Evolutionary conservation across 805 yeast species (phyloP).

Genomic region (Candida parachauliodes): DNA sequence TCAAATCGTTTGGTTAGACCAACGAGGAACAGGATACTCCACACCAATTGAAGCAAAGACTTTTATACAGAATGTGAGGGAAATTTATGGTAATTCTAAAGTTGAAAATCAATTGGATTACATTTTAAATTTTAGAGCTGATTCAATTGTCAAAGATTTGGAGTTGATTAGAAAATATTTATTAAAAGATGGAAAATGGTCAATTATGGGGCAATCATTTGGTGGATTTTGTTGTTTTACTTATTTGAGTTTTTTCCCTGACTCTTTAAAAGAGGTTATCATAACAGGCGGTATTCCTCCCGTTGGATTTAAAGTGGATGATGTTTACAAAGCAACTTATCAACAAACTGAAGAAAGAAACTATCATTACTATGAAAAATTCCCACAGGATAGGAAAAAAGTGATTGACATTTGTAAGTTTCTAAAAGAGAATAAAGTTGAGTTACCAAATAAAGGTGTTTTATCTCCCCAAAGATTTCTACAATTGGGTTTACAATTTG

Average conservation of each 20-base stretch:
- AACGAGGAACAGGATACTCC: constrained; percentile 60
- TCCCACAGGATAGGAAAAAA: constrained; percentile 41
- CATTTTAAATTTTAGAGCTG: constrained; percentile 48
- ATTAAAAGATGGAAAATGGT: constrained; percentile 41
- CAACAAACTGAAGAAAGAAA: constrained; percentile 46
- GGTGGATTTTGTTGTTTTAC: constrained; percentile 54
- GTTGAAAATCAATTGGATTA: constrained; percentile 33
- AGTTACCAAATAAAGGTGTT: constrained; percentile 49
- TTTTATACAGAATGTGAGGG: constrained; percentile 16
- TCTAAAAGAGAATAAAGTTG: constrained; percentile 24
- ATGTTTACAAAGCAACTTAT: constrained; percentile 48
- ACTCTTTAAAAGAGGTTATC: constrained; percentile 39
- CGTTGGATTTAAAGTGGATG: constrained; percentile 38
- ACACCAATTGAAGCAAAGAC: constrained; percentile 39
- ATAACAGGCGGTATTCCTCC: constrained; percentile 63
- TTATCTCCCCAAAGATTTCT: constrained; percentile 51
- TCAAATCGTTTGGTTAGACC: constrained; percentile 48
- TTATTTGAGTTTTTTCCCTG: constrained; percentile 45
- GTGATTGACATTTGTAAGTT: constrained; percentile 37
- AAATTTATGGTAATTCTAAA: constrained; percentile 6
- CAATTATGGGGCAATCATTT: constrained; percentile 52
- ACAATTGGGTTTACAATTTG: constrained; percentile 49
- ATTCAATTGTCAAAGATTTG: constrained; percentile 48
- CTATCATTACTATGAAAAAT: constrained; percentile 43
- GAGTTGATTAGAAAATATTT: constrained; percentile 42